Evolutionary conservation across 176 grass and related monocot species (phyloP).

Genomic region (Miscanthus lutarioriparius): DNA sequence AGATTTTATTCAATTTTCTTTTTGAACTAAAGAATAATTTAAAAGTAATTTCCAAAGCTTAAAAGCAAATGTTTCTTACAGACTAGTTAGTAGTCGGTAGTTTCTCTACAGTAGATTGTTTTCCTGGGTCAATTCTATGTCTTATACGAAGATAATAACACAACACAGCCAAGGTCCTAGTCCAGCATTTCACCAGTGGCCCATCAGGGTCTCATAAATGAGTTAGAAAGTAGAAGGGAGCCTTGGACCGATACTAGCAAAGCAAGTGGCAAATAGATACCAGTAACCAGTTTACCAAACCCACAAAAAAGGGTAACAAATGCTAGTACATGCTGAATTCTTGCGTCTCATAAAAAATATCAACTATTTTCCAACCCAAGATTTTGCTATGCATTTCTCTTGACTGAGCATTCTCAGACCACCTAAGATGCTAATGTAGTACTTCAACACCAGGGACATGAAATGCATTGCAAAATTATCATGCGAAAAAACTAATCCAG

Average conservation of each 20-base stretch:
- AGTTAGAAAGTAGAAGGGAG: not conserved
- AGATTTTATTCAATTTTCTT: no score
- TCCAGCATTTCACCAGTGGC: not conserved
- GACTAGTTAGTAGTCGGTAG: no score
- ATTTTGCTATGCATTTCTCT: not conserved
- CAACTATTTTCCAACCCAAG: not conserved
- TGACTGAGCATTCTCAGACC: not conserved
- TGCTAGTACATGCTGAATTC: not conserved
- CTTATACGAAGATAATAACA: not conserved
- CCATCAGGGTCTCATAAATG: not conserved
- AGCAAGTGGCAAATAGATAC: not conserved
- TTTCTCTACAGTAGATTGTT: not conserved
- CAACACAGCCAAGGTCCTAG: not conserved
- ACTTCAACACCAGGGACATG: not conserved
- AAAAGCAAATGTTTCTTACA: no score
- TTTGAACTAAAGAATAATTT: no score
- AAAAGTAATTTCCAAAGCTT: no score
- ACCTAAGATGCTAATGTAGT: not conserved
- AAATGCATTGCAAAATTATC: not conserved
- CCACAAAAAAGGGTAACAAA: not conserved
- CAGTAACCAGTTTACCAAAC: not conserved
- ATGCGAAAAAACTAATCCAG: not conserved
- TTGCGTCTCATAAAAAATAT: not conserved
- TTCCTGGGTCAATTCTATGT: not conserved
- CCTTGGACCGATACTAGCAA: not conserved